Evolutionary conservation across 805 yeast genomes (phyloP), one percentile per base, ranked within the genome.

Genomic region (Maudiozyma barnettii): DNA sequence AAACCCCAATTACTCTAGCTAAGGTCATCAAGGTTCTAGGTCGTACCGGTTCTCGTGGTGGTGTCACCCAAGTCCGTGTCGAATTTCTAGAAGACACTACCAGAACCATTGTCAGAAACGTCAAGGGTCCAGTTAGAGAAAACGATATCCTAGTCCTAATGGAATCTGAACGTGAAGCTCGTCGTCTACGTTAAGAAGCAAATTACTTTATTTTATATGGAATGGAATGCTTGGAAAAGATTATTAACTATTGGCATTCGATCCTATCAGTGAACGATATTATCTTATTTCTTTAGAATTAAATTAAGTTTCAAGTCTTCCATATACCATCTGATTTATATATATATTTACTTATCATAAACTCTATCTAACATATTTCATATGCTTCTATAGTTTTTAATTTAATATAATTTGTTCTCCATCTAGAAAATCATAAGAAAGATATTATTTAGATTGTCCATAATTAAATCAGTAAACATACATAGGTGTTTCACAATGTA

Each of bases 41-140:
- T 75, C 91, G 99, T 79, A 91, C 99, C 84, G 99, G 99, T 74
- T 91, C 99, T 74, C 91, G 98, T 80, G 98, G 98, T 85, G 96
- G 96, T 81, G 96, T 87, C 75, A 87, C 95, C 78, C 96, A 87
- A 77, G 96, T 88, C 76, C 87, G 96, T 76, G 95, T 87, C 70
- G 95, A 87, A 77, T 88, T 87, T 83, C 79, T 87, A 73, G 96
- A 88, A 69, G 96, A 88, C 74, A 78, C 90, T 69, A 78, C 93
- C 76, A 85, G 96, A 81, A 84, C 93, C 70, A 87, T 87, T 68
- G 95, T 87, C 80, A 85, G 96, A 82, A 87, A 87, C 83, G 95
- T 87, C 75, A 87, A 87, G 77, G 95, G 96, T 70, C 95, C 96
- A 73, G 95, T 87, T 74, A 85, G 95, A 75, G 95, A 87, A 76